Percentiles rank a stretch among this genome's conserved stretches.
phyloP scores from a whole-genome alignment of 768 basidiomycete genomes.

The Panus rudis region DNA sequence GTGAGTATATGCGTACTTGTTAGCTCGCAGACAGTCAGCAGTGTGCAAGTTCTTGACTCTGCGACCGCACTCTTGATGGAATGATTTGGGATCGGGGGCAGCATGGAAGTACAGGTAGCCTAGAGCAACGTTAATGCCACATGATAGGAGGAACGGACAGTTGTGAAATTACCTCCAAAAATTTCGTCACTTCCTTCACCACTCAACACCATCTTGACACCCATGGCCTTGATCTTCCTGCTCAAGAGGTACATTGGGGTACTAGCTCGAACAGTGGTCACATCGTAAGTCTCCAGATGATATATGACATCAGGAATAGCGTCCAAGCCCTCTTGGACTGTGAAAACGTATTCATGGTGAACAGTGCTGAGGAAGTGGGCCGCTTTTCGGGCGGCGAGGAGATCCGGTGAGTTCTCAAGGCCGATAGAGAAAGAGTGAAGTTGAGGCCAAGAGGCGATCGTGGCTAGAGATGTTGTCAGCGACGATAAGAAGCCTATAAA shows the following conservation, averaged over 20 bases:
- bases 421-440: conserved; percentile 98
- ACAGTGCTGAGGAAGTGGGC: conserved; percentile 90
- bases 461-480: conserved; percentile 33
- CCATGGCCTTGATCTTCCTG: conserved; percentile 99
- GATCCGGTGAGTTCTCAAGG: conserved; percentile 89
- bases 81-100: conserved; percentile 79
- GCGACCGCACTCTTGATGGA: conserved; percentile 92
- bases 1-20: conserved; percentile 63
- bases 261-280: conserved; percentile 95
- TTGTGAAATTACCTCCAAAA: conserved; percentile 63
- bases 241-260: conserved; percentile 99
- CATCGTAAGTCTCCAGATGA: conserved; percentile 98
- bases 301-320: conserved; percentile 97
- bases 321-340: conserved; percentile 95
- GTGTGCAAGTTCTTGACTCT: conserved; percentile 98
- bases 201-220: conserved; percentile 98
- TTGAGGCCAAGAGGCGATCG: conserved; percentile 86
- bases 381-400: conserved; percentile 88
- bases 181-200: conserved; percentile 99
- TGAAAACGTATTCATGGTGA: conserved; percentile 97
- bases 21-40: conserved; percentile 93
- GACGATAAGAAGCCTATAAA: background rate
- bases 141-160: background rate
- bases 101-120: conserved; percentile 99
- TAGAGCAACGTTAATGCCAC: conserved; percentile 22